Percentiles rank a stretch among this genome's conserved stretches.
phyloP scores from a whole-genome alignment of 78 protist genomes.

The Bigelowiella natans region DNA sequence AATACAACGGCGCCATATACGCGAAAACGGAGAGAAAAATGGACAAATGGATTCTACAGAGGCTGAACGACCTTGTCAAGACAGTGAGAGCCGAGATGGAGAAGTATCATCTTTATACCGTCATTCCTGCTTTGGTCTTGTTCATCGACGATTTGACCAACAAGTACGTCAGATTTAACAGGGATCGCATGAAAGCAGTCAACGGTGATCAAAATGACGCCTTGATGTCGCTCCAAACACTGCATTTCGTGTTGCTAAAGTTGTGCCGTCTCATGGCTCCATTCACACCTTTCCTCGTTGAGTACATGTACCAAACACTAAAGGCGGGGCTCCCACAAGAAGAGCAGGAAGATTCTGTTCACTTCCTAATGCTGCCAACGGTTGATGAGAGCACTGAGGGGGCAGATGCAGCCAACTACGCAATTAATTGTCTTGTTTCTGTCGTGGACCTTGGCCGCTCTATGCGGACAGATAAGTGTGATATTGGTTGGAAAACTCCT shows the following conservation, averaged over 20 bases:
- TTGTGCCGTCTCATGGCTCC: slow-evolving; percentile 84
- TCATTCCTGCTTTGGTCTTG: slow-evolving; percentile 75
- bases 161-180: slow-evolving; percentile 82
- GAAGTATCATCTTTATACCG: slow-evolving; percentile 93
- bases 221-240: slow-evolving; percentile 45
- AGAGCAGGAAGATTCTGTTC: slow-evolving; percentile 57
- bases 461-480: neutral
- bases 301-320: slow-evolving; percentile 48
- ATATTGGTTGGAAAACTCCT: neutral
- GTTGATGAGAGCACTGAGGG: neutral
- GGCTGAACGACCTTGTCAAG: neutral
- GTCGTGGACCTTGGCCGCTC: neutral
- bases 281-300: slow-evolving; percentile 93
- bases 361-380: slow-evolving; percentile 36
- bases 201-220: neutral
- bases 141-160: slow-evolving; percentile 50
- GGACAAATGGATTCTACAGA: slow-evolving; percentile 84
- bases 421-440: neutral
- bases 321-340: slow-evolving; percentile 37
- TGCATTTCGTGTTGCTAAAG: slow-evolving; percentile 66
- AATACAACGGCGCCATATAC: slow-evolving; percentile 12
- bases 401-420: neutral
- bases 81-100: slow-evolving; percentile 15
- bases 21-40: slow-evolving; percentile 58
- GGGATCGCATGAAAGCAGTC: slow-evolving; percentile 30